Evolutionary conservation across 148 eudicot species (phyloP).

Genomic region (Persicaria tinctoria): DNA sequence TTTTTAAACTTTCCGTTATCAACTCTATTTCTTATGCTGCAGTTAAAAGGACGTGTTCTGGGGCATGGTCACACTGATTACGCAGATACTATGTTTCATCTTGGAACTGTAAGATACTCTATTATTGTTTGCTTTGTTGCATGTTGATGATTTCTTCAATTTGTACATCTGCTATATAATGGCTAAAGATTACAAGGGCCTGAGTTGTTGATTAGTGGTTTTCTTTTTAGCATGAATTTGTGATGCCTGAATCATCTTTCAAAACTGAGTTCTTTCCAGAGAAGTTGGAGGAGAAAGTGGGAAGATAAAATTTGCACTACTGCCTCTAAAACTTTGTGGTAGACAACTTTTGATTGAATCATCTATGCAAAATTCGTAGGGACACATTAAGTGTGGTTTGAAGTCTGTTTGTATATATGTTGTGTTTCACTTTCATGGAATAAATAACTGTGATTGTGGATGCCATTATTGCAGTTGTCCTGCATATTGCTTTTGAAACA

Average conservation of each 20-base stretch:
- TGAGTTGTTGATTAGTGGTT: neutral
- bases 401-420: neutral
- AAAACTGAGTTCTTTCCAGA: neutral
- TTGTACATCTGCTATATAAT: neutral
- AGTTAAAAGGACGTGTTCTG: constrained; percentile 87
- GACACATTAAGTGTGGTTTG: neutral
- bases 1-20: neutral
- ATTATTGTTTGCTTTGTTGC: neutral
- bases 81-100: constrained; percentile 97
- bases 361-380: neutral
- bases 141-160: constrained; percentile 12
- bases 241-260: neutral
- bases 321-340: neutral
- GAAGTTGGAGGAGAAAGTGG: constrained; percentile 1
- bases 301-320: neutral
- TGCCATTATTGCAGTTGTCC: neutral
- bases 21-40: constrained; percentile 15
- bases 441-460: neutral
- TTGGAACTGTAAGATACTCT: constrained; percentile 53
- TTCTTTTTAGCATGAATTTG: neutral
- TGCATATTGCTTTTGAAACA: neutral
- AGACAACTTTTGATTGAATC: neutral
- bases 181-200: neutral
- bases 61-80: constrained; percentile 76
- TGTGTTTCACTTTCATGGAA: neutral